Evolutionary conservation across 371 early-diverging fungal species (phyloP).

Genomic region (Mortierella sp.): DNA sequence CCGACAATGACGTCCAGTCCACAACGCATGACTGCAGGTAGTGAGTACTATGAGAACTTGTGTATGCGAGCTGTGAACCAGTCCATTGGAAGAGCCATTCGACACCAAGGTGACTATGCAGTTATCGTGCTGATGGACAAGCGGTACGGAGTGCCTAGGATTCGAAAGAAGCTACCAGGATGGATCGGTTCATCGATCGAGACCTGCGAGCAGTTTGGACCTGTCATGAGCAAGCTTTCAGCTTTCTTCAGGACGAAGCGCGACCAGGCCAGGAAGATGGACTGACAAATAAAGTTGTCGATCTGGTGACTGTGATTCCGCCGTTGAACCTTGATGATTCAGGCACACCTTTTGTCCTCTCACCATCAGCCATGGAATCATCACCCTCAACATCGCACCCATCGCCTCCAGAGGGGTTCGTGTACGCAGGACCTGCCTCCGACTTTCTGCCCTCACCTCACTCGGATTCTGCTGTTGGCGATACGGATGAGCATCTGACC

Average conservation of each 20-base stretch:
- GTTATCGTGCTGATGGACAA: constrained; percentile 77
- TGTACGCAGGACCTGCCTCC: constrained; percentile 34
- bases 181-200: constrained; percentile 73
- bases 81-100: constrained; percentile 93
- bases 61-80: constrained; percentile 98
- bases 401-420: constrained; percentile 24
- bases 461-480: neutral
- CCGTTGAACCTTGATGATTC: neutral
- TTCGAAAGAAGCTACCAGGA: constrained; percentile 66
- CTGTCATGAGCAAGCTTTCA: constrained; percentile 57
- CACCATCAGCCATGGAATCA: constrained; percentile 8
- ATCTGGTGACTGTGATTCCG: no score
- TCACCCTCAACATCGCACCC: constrained; percentile 11
- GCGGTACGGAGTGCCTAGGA: constrained; percentile 66
- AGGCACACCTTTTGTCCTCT: neutral
- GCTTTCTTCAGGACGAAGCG: constrained; percentile 60
- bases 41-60: constrained; percentile 88
- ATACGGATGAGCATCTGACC: neutral
- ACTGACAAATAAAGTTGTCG: neutral
- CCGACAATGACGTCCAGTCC: neutral
- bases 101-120: constrained; percentile 89
- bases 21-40: constrained; percentile 57
- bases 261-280: neutral
- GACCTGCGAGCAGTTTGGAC: constrained; percentile 64
- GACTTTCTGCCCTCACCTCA: constrained; percentile 21